Evolutionary conservation across 805 yeast species (phyloP), one percentile per base, ranked within the genome.

Genomic region (Schwanniomyces sp.): DNA sequence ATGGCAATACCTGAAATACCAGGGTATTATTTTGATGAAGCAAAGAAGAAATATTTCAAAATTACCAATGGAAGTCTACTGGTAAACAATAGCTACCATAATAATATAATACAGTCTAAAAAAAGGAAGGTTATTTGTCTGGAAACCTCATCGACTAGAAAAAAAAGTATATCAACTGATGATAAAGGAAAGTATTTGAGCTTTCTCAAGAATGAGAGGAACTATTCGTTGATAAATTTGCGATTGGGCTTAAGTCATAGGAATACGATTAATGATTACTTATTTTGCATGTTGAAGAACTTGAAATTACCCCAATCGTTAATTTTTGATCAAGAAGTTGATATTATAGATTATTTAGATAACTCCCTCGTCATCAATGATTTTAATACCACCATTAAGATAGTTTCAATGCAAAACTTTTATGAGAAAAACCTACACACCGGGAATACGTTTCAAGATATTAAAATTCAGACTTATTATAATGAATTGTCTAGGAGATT

Each of bases 21-120:
- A 1, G 69, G 69, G 2, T 63, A 50, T 42, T 56, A 55, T 47
- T 66, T 39, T 37, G 70, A 66, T 43, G 55, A 45, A 29, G 51
- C 42, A 24, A 55, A 51, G 39, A 53, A 54, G 12, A 55, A 55
- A 41, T 66, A 64, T 48, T 66, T 66, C 52, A 58, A 58, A 43
- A 59, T 66, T 17, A 52, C 54, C 25, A 65, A 65, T 40, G 70
- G 70, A 4, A 63, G 46, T 17, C 26, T 44, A 8, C 14, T 16
- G 12, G 32, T 21, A 11, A 45, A 46, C 27, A 10, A 37, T 3
- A 59, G 43, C 12, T 65, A 65, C 47, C 61, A 63, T 40, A 65
- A 63, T 47, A 65, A 62, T 34, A 17, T 53, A 2, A 54, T 63
- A 9, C 59, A 55, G 41, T 59, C 58, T 4, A 50, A 53, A 40